A percentile compares a stretch with the other conserved stretches of the same genome.
Evolutionary conservation across 225 moss, liverwort and hornwort species (phyloP).

Genomic region (Polytrichum formosum): DNA sequence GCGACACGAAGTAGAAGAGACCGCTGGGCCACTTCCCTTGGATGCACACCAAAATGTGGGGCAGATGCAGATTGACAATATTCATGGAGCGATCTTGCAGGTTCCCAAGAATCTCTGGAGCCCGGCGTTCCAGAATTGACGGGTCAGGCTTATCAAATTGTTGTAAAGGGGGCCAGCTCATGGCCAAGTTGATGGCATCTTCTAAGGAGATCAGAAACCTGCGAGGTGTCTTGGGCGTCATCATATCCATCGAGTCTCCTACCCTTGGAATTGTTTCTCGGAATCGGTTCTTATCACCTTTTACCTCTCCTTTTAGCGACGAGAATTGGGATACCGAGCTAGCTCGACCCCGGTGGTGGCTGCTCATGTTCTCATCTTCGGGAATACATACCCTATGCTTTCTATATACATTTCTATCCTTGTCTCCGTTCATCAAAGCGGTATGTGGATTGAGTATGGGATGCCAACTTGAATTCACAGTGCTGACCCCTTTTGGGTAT

Average conservation of each 20-base stretch:
- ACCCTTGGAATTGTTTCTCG: neutral
- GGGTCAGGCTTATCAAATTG: slow-evolving; percentile 73
- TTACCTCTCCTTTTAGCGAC: neutral
- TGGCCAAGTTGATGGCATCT: slow-evolving; percentile 76
- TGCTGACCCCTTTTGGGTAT: neutral
- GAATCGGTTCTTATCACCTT: neutral
- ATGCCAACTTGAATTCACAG: neutral
- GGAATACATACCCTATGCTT: neutral
- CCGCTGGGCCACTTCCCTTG: slow-evolving; percentile 81
- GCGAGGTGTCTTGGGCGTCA: slow-evolving; percentile 23
- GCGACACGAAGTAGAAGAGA: slow-evolving; percentile 74
- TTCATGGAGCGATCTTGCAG: slow-evolving; percentile 51
- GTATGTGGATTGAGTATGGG: slow-evolving; percentile 38
- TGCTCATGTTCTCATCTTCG: neutral
- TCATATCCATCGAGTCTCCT: slow-evolving; percentile 8
- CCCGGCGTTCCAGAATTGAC: slow-evolving; percentile 75
- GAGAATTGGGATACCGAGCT: neutral
- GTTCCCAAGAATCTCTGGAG: slow-evolving; percentile 49
- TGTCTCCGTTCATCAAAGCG: slow-evolving; percentile 40
- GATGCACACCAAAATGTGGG: slow-evolving; percentile 80
- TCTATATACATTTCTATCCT: slow-evolving; percentile 24
- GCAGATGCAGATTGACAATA: slow-evolving; percentile 51
- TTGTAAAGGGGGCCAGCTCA: slow-evolving; percentile 86
- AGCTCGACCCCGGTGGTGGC: neutral
- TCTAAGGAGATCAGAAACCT: slow-evolving; percentile 57